Evolutionary conservation across 2,329 filamentous ascomycete genomes (phyloP).

Genomic region (Beauveria bassiana): DNA sequence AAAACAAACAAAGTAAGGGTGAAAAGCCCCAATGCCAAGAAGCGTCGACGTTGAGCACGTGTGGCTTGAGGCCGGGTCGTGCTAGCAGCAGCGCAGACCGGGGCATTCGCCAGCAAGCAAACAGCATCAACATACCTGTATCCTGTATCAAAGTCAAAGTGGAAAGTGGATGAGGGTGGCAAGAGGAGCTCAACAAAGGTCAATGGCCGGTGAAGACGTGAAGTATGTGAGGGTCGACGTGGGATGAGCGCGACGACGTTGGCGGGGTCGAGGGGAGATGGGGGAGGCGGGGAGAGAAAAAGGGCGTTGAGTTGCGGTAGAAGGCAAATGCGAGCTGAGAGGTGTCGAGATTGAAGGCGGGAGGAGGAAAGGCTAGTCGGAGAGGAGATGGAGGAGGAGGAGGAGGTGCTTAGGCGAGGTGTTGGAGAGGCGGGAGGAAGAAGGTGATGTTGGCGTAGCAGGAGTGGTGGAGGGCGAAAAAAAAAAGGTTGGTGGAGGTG

Average conservation of each 20-base stretch:
- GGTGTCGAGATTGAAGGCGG: slow-evolving; percentile 13
- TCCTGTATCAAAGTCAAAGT: not conserved
- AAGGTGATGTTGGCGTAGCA: slow-evolving; percentile 17
- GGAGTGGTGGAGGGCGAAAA: slow-evolving; percentile 18
- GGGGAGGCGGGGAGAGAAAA: slow-evolving; percentile 15
- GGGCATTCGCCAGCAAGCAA: not conserved
- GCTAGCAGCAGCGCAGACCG: not conserved
- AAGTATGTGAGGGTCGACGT: slow-evolving; percentile 3
- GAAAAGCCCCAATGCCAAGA: not conserved
- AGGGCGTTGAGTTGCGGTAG: slow-evolving; percentile 14
- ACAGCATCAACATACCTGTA: slow-evolving; percentile 4
- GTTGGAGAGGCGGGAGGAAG: slow-evolving; percentile 18
- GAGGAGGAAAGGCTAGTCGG: slow-evolving; percentile 17
- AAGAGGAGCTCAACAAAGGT: slow-evolving; percentile 15
- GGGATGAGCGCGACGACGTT: slow-evolving; percentile 13
- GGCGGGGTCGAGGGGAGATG: slow-evolving; percentile 20
- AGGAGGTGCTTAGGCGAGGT: slow-evolving; percentile 17
- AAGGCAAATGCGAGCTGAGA: slow-evolving; percentile 11
- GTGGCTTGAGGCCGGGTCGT: slow-evolving; percentile 1
- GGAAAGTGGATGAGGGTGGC: not conserved
- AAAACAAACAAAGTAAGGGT: not conserved
- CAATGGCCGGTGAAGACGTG: slow-evolving; percentile 18
- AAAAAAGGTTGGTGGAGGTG: slow-evolving; percentile 19
- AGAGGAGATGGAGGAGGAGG: slow-evolving; percentile 11
- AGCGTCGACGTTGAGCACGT: slow-evolving; percentile 6